These are phyloP conservation scores for Leishmania lainsoni DNA, from an alignment of 208 protist species.

Conservation along the genomic window DNA sequence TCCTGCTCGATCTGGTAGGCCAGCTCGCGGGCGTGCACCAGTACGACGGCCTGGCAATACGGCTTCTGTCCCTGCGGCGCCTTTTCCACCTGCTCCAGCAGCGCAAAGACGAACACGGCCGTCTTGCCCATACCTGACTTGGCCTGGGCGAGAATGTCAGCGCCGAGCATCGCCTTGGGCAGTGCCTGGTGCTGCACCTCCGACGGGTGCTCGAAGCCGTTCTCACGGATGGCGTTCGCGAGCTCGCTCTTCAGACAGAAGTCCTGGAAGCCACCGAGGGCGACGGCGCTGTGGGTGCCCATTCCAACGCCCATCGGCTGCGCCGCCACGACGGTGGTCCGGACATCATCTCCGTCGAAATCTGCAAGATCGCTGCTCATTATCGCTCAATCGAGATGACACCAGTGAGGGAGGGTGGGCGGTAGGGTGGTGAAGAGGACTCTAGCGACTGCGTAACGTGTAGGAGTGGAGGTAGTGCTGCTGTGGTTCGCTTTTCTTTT, in stretches of 20 bases:
- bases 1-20: constrained; percentile 99
- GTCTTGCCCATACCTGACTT: constrained; percentile 99
- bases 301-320: constrained; percentile 79
- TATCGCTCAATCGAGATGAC: constrained; percentile 1
- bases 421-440: constrained; percentile 1
- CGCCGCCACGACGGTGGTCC: constrained; percentile 64
- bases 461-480: background rate
- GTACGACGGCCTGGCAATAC: constrained; percentile 90
- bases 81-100: constrained; percentile 97
- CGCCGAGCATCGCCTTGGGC: constrained; percentile 98
- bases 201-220: constrained; percentile 93
- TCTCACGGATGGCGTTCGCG: constrained; percentile 96
- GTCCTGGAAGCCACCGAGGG: constrained; percentile 97
- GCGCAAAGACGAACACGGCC: constrained; percentile 99
- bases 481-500: too few relatives aligned
- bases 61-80: constrained; percentile 79
- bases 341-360: constrained; percentile 91
- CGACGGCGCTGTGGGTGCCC: constrained; percentile 90
- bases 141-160: constrained; percentile 99
- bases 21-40: constrained; percentile 98
- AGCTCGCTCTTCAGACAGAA: constrained; percentile 99
- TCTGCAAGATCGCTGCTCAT: constrained; percentile 88
- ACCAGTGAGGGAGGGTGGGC: constrained; percentile 2
- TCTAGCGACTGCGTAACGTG: background rate
- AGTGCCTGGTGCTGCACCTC: constrained; percentile 99